Evolutionary conservation across 176 grass and related monocot species (phyloP), one percentile per base, ranked within the genome.

Genomic region (Cenchrus americanus): DNA sequence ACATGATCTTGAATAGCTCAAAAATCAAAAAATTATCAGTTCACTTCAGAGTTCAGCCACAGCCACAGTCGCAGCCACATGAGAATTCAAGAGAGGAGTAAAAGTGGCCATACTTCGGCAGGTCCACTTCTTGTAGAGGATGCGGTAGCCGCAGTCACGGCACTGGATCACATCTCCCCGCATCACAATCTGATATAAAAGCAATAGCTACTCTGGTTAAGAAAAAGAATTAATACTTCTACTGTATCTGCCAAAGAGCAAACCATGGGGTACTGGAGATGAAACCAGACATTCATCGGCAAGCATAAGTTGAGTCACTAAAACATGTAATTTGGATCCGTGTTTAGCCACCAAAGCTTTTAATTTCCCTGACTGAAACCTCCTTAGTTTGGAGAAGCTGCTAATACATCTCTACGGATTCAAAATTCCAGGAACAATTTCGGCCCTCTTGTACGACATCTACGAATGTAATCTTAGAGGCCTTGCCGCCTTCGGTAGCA

Each of bases 61-160:
- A 37, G 34, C 2, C 34, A 10, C 62, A n/a, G 4, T 10, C 46
- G 2, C 34, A 37, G 34, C 34, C 34, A 37, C 34, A 37, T 37
- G 34, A 44, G 51, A 70, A 37, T 68, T 49, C 11, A 52, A 60
- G 13, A 44, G 37, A 57, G 47, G 23, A 44, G 66, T 43, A 24
- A 8, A 54, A 19, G 13, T 8, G 10, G 7, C 41, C 83, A 2
- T 89, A 89, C 87, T 89, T 32, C 82, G 54, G 34, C 55, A 78
- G 26, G 88, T 89, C 43, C 88, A 71, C 71, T 89, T 89, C 88
- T 86, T 89, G 65, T 89, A 89, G 47, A 89, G 71, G 83, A 89
- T 89, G 83, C 88, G 88, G 63, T 89, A 89, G 37, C 88, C 88
- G 7, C 83, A 89, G 52, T 89, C 88, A 55, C 88, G 78, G 37